Evolutionary conservation across 2,329 filamentous ascomycete species (phyloP), one percentile per base, ranked within the genome.

Genomic region (Alternaria hordeiaustralica): DNA sequence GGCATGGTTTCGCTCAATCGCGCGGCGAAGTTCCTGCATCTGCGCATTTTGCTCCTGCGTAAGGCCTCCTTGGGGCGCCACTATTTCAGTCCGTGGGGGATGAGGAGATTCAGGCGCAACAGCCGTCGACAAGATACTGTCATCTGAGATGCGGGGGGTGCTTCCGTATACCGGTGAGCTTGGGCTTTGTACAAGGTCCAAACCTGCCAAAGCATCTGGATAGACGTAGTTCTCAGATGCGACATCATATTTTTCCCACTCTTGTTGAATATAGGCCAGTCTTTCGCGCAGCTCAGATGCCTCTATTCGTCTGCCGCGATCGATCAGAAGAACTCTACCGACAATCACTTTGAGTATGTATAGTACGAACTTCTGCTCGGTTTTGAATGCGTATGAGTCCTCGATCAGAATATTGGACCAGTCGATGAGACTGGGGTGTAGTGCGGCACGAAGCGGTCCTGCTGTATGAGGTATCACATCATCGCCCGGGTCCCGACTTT

Each of bases 371-470:
- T 4, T n/a, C 1, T 36, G 33, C 33, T 4, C 15, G 2, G 7
- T 9, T n/a, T 4, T 3, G 4, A 0, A 4, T 3, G 7, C 4
- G 33, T 36, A 36, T 3, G 13, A 8, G 7, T 7, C 33, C 4
- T 8, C 7, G 13, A 36, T 2, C 8, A 47, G 21, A 5, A n/a
- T 13, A 12, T 47, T 47, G 12, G 21, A 47, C 45, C 45, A 47
- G 7, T 8, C 0, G 3, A 47, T 47, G 2, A 47, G 20, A 23
- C 3, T 3, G 3, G 45, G 43, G n/a, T 45, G 13, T 9, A 45
- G 9, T 2, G 43, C 43, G n/a, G 43, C 43, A 6, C 12, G 6
- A 6, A 45, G 43, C 5, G 6, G 43, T 28, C 26, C 11, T 11
- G 10, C 26, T 18, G 43, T 20, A 1, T 18, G 13, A 12, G 43